Conservation (phyloP, 768 basidiomycete genomes). For the Lenzites betulinus region DNA sequence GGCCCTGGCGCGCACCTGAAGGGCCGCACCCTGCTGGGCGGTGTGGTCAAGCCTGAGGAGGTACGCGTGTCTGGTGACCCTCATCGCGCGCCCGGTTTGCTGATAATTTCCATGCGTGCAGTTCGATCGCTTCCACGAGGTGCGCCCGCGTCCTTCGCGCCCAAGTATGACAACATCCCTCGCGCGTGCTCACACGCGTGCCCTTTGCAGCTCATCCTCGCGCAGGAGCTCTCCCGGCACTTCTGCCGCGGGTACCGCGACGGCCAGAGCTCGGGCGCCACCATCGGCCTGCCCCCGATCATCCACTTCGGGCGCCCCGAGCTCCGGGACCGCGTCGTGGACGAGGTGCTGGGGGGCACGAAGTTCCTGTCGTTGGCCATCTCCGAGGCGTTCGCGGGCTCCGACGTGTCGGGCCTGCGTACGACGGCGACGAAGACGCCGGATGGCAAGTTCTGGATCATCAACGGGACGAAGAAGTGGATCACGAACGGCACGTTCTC, state of each 20-base stretch:
- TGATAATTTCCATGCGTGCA: conserved; percentile 19
- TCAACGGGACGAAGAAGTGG: conserved; percentile 89
- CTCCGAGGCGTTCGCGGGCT: conserved; percentile 86
- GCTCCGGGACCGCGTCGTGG: conserved; percentile 56
- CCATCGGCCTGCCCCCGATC: conserved; percentile 84
- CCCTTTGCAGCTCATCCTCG: conserved; percentile 61
- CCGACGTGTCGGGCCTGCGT: conserved; percentile 78
- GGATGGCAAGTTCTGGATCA: conserved; percentile 83
- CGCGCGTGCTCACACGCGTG: neutral
- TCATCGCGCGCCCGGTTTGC: neutral
- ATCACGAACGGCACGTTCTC: conserved; percentile 74
- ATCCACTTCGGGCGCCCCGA: conserved; percentile 76
- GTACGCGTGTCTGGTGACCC: conserved; percentile 35
- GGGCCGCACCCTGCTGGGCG: conserved; percentile 74
- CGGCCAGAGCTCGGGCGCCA: conserved; percentile 72
- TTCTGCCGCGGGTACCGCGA: conserved; percentile 81
- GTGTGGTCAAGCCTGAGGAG: conserved; percentile 75
- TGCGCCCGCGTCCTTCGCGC: conserved; percentile 24
- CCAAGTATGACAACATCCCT: too few species aligned
- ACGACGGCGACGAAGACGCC: conserved; percentile 78
- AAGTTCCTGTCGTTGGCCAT: conserved; percentile 89
- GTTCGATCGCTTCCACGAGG: conserved; percentile 90
- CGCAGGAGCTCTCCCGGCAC: conserved; percentile 73
- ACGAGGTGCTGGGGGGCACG: conserved; percentile 71
- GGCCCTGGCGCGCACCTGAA: conserved; percentile 89